Evolutionary conservation across 495 filamentous ascomycete species (phyloP), one percentile per base, ranked within the genome.

Genomic region (Aspergillus hancockii): DNA sequence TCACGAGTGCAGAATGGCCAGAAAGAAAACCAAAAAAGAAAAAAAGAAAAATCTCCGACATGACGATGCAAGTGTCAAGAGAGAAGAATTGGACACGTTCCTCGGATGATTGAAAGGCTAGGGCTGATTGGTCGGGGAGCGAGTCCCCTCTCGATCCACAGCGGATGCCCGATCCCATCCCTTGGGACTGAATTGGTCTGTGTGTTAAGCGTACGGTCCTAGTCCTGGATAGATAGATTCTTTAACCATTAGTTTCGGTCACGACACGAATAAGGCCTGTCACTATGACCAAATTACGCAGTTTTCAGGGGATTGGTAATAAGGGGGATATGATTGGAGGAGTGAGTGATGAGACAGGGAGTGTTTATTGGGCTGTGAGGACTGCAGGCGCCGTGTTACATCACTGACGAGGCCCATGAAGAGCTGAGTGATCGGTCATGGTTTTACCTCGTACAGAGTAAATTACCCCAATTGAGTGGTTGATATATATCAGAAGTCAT

Each of bases 181-280:
- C 18, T 23, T 47, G 43, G 43, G 43, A 47, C 41, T 45, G 41
- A 14, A 36, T 14, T 57, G 55, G 55, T 57, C 55, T 50, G 55
- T 57, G 55, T 57, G 55, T 34, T 38, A 36, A 36, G 8, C 4
- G 32, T 36, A 32, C 10, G n/a, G n/a, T n/a, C n/a, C n/a, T n/a
- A n/a, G 25, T 28, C 25, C 25, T 28, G 7, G 25, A 28, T 3
- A 28, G 25, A 28, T 28, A 28, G n/a, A n/a, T n/a, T n/a, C 25
- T 28, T 28, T 28, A 28, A 28, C 25, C 25, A 28, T 28, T 28
- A 3, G 25, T 3, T 3, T 28, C n/a, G n/a, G n/a, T 28, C 25
- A 28, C 25, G 25, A 28, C 7, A 7, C 25, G 32, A 14, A 36
- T 36, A 36, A 36, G 8, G 32, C 32, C 32, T 10, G 1, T 31